A percentile compares a stretch with the other conserved stretches of the same genome.
Conservation (phyloP, 768 basidiomycete genomes). For the Boletus rufocinnamomeus region DNA sequence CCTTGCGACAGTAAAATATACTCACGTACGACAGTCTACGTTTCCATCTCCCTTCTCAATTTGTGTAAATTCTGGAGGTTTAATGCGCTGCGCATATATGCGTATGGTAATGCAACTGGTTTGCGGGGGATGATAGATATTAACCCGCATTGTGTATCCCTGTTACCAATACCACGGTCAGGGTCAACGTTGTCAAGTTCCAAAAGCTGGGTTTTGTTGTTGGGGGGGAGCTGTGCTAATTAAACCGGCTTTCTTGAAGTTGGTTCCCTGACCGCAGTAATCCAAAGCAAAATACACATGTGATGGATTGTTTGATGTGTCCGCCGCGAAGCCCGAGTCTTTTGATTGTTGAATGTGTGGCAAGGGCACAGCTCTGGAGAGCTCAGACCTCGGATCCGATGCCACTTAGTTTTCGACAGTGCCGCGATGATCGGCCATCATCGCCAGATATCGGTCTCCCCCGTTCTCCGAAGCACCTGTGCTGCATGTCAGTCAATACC, state of each 20-base stretch:
- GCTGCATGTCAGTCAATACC: too few species aligned
- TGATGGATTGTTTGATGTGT: neutral
- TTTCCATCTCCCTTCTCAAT: neutral
- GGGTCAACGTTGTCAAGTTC: neutral
- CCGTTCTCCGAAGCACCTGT: too few species aligned
- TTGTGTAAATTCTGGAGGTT: neutral
- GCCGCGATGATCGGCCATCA: too few species aligned
- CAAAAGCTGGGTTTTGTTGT: neutral
- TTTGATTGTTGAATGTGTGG: neutral
- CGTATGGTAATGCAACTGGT: constrained; percentile 1
- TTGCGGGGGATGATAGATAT: neutral
- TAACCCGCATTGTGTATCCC: neutral
- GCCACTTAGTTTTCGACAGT: too few species aligned
- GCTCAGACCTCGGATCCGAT: neutral
- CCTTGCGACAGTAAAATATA: neutral
- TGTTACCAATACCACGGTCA: neutral
- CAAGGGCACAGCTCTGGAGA: neutral
- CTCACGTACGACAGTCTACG: constrained; percentile 8
- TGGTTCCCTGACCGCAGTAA: neutral
- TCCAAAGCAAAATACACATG: too few species aligned
- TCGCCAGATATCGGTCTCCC: too few species aligned
- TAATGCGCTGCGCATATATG: neutral
- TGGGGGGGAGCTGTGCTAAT: neutral
- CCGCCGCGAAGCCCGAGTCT: neutral
- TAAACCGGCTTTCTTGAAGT: neutral